Percentiles rank a stretch among this genome's conserved stretches.
Evolutionary conservation across 495 filamentous ascomycete genomes (phyloP).

Genomic region (Aspergillus nanangensis): DNA sequence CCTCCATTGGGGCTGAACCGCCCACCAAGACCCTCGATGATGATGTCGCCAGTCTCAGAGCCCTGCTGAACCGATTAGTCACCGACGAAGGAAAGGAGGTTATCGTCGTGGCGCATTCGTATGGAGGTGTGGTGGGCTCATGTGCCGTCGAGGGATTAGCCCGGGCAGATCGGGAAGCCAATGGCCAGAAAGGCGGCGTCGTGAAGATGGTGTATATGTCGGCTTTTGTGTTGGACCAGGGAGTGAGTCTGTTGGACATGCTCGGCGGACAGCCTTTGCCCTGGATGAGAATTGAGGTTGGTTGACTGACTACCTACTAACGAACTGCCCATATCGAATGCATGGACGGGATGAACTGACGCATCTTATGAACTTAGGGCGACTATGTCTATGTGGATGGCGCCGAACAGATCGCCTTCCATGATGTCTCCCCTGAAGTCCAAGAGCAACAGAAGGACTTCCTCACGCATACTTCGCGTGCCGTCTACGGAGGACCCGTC

Average conservation of each 20-base stretch:
- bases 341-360: neutral
- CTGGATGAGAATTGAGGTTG: constrained; percentile 26
- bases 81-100: constrained; percentile 38
- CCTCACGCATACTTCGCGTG: constrained; percentile 15
- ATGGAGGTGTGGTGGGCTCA: constrained; percentile 43
- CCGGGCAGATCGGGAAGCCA: constrained; percentile 22
- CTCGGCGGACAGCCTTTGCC: constrained; percentile 22
- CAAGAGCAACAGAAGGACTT: constrained; percentile 14
- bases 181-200: constrained; percentile 34
- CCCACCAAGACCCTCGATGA: constrained; percentile 34
- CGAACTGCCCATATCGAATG: neutral
- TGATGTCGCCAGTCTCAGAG: constrained; percentile 27
- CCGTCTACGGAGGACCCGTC: constrained; percentile 18
- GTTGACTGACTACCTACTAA: constrained; percentile 1
- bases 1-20: constrained; percentile 36
- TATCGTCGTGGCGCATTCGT: constrained; percentile 46
- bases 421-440: constrained; percentile 18
- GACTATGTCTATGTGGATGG: constrained; percentile 18
- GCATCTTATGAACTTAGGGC: constrained; percentile 10
- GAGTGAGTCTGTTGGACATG: constrained; percentile 20
- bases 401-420: constrained; percentile 11
- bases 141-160: constrained; percentile 37
- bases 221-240: constrained; percentile 29
- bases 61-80: constrained; percentile 19
- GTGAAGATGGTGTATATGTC: constrained; percentile 35